Conservation (phyloP, 2,329 filamentous ascomycete species). For the Curvularia eragrostidis region DNA sequence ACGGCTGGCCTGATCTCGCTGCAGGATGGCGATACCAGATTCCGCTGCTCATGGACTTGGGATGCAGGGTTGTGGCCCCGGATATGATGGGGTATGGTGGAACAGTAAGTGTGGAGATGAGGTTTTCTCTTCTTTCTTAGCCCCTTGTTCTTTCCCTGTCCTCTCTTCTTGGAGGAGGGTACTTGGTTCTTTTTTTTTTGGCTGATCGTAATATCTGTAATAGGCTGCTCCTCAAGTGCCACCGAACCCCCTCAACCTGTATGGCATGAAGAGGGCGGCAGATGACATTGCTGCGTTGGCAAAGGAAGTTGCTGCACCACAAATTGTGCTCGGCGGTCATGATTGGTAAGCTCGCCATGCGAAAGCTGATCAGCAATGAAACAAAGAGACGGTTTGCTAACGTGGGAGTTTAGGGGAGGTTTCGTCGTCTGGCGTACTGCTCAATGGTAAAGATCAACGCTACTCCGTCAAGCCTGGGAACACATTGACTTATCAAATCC, state of each 20-base stretch:
- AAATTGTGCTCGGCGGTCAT: constrained; percentile 84
- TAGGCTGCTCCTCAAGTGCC: constrained; percentile 60
- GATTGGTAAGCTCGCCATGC: constrained; percentile 66
- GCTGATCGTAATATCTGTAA: not conserved
- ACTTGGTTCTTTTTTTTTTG: not conserved
- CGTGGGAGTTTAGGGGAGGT: constrained; percentile 66
- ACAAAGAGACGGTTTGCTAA: constrained; percentile 3
- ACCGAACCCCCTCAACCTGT: constrained; percentile 67
- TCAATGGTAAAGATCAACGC: constrained; percentile 57
- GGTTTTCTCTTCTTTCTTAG: not conserved
- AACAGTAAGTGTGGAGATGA: constrained; percentile 58
- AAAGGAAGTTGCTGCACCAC: constrained; percentile 59
- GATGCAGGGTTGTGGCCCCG: constrained; percentile 79
- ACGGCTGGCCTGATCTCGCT: constrained; percentile 83
- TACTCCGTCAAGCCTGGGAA: not conserved
- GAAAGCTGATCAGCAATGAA: not conserved
- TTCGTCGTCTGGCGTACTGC: constrained; percentile 76
- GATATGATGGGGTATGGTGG: constrained; percentile 88
- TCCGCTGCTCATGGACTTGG: constrained; percentile 73
- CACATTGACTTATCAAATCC: not conserved
- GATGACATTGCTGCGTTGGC: constrained; percentile 79
- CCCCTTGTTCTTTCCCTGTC: not conserved
- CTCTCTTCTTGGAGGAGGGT: not conserved
- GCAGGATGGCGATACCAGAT: constrained; percentile 92
- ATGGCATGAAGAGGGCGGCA: constrained; percentile 72